Evolutionary conservation across 139 green algal genomes (phyloP), one percentile per base, ranked within the genome.

Genomic region (Chlamydomonas sp.): DNA sequence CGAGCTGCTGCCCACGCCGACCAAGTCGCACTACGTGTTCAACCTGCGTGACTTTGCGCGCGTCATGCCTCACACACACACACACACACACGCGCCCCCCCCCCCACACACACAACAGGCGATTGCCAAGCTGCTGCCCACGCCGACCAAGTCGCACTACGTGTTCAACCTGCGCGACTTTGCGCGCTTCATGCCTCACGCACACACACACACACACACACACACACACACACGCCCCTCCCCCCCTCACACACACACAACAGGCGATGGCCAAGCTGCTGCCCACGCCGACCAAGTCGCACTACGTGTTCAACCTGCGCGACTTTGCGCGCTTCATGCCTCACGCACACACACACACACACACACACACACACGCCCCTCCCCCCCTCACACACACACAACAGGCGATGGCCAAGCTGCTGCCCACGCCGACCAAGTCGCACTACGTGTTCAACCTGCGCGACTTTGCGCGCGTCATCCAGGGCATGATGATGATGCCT

Each of bases 381-480:
- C n/a, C n/a, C n/a, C n/a, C n/a, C n/a, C n/a, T n/a, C n/a, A n/a
- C n/a, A n/a, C n/a, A n/a, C n/a, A n/a, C n/a, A n/a, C n/a, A n/a
- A n/a, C n/a, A n/a, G 30, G 79, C 80, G 30, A 85, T 85, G 48
- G 54, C 69, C 13, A 83, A 85, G 73, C 84, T 93, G 50, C 82
- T 91, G 49, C 87, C 87, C 8, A 93, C 87, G 16, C 87, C 87
- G 29, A 80, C 75, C 26, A 93, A 93, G 75, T 85, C 73, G 50
- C 87, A 93, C 78, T 93, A 93, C 77, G 82, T 88, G 16, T 93
- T 93, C 84, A 93, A 93, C 79, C 76, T 91, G 71, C 73, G 87
- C 3, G 87, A 93, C 81, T 90, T 91, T 76, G 84, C 85, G 24
- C 72, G 85, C 3, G 87, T 93, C 31, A 72, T 93, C 24, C 86